Evolutionary conservation across 192 early-diverging fungal species (phyloP).

Genomic region (Tieghemiomyces parasiticus): DNA sequence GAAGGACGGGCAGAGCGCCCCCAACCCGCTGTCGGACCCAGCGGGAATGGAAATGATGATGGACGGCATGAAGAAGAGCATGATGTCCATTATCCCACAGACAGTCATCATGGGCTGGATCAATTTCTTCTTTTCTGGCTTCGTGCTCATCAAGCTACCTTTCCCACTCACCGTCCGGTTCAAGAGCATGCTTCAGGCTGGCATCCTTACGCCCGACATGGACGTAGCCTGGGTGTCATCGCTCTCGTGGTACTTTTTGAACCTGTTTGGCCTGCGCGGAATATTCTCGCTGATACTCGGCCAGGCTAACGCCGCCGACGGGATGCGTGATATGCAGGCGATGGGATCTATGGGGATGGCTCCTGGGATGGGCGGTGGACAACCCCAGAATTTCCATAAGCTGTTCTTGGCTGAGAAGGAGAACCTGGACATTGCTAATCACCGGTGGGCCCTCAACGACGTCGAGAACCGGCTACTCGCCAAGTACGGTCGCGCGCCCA

Average conservation of each 20-base stretch:
- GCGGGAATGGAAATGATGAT: constrained; percentile 90
- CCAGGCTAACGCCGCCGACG: constrained; percentile 75
- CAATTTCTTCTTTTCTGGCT: constrained; percentile 97
- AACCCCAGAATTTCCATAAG: constrained; percentile 74
- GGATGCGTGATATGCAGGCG: constrained; percentile 77
- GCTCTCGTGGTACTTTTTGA: constrained; percentile 96
- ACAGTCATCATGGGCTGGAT: constrained; percentile 98
- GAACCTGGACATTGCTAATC: constrained; percentile 62
- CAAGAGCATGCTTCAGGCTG: constrained; percentile 95
- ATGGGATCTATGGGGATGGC: constrained; percentile 68
- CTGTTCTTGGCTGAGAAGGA: constrained; percentile 80
- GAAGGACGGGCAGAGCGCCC: constrained; percentile 29
- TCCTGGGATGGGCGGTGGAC: constrained; percentile 50
- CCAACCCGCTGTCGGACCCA: constrained; percentile 86
- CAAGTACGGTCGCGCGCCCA: too few species aligned
- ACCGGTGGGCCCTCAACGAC: constrained; percentile 66
- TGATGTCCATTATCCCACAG: constrained; percentile 96
- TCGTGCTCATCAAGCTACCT: constrained; percentile 90
- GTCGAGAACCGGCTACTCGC: constrained; percentile 66
- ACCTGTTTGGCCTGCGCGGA: constrained; percentile 85
- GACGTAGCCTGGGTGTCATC: constrained; percentile 97
- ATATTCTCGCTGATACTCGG: constrained; percentile 88
- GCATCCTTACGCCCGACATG: constrained; percentile 90
- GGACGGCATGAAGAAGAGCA: constrained; percentile 96
- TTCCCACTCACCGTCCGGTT: constrained; percentile 93